These are phyloP conservation scores for Nakazawaea anatomiae DNA, from an alignment of 805 yeast genomes.

Conservation along the genomic window DNA sequence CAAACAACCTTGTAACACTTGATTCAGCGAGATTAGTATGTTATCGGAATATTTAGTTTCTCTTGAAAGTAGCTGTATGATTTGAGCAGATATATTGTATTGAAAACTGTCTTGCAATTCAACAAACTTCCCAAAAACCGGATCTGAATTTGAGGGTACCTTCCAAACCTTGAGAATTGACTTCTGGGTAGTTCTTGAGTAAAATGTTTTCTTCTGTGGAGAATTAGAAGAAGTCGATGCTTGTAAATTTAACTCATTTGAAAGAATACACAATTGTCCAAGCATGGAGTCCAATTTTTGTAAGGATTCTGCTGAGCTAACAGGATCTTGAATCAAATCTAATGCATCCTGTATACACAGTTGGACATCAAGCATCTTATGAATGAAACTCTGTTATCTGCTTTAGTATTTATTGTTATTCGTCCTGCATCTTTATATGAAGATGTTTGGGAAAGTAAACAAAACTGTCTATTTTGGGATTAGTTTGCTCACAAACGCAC, in stretches of 20 bases:
- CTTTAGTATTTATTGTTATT: neutral
- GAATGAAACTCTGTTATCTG: neutral
- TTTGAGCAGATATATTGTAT: slow-evolving; percentile 38
- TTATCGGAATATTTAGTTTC: slow-evolving; percentile 13
- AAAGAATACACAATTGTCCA: slow-evolving; percentile 11
- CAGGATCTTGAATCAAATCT: slow-evolving; percentile 2
- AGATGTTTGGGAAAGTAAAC: neutral
- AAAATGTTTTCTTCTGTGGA: slow-evolving; percentile 2
- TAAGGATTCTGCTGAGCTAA: slow-evolving; percentile 2
- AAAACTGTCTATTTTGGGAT: neutral
- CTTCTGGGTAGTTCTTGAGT: slow-evolving; percentile 5
- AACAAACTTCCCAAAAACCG: slow-evolving; percentile 32
- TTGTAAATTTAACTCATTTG: slow-evolving; percentile 4
- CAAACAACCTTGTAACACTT: slow-evolving; percentile 53
- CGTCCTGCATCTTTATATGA: no score
- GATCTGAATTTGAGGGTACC: slow-evolving; percentile 20
- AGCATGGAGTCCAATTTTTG: slow-evolving; percentile 10
- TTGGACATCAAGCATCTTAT: slow-evolving; percentile 11
- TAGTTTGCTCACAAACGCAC: no score
- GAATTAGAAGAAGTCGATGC: slow-evolving; percentile 1
- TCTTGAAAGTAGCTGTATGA: slow-evolving; percentile 21
- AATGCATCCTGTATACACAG: slow-evolving; percentile 16
- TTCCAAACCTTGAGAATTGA: slow-evolving; percentile 19
- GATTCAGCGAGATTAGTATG: slow-evolving; percentile 20
- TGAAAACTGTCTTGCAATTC: slow-evolving; percentile 47